Conservation (phyloP, 2,329 filamentous ascomycete species). For the Monosporascus sp. region DNA sequence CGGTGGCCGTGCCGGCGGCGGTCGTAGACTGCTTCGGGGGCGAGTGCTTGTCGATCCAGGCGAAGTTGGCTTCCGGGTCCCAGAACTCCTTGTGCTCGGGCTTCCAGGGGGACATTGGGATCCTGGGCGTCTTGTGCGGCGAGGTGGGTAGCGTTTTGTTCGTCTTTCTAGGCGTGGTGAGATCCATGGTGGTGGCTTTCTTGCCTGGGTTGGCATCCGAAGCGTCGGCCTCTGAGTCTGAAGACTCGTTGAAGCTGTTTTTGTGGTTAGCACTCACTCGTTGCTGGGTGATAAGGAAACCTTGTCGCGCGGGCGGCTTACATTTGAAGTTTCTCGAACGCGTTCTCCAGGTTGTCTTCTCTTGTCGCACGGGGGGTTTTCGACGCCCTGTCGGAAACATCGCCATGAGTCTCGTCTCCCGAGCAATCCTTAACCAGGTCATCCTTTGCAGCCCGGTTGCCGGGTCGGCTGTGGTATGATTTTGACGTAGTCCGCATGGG, state of each 20-base stretch:
- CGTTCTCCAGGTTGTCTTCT: slow-evolving; percentile 19
- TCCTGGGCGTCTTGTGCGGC: slow-evolving; percentile 18
- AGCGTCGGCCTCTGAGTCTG: slow-evolving; percentile 12
- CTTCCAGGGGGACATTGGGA: slow-evolving; percentile 26
- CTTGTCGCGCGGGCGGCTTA: slow-evolving; percentile 9
- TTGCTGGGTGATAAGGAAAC: background rate
- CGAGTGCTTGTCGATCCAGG: slow-evolving; percentile 28
- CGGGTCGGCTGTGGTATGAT: slow-evolving; percentile 1
- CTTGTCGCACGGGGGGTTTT: slow-evolving; percentile 9
- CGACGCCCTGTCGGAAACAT: background rate
- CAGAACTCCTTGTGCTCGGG: slow-evolving; percentile 27
- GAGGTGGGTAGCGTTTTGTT: slow-evolving; percentile 20
- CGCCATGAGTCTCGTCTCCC: slow-evolving; percentile 1
- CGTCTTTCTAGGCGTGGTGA: slow-evolving; percentile 14
- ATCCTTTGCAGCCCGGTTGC: slow-evolving; percentile 1
- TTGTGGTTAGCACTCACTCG: background rate
- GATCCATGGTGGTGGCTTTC: slow-evolving; percentile 10
- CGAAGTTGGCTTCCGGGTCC: slow-evolving; percentile 26
- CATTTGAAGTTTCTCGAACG: slow-evolving; percentile 27
- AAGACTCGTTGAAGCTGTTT: slow-evolving; percentile 22
- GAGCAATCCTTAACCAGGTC: slow-evolving; percentile 3
- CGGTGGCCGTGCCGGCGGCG: slow-evolving; percentile 1
- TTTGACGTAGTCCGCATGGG: slow-evolving; percentile 1
- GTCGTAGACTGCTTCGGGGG: slow-evolving; percentile 17
- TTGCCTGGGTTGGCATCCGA: background rate